Base-by-base conservation (phyloP, 2,329 filamentous ascomycete genomes). In the Fusarium udum region DNA sequence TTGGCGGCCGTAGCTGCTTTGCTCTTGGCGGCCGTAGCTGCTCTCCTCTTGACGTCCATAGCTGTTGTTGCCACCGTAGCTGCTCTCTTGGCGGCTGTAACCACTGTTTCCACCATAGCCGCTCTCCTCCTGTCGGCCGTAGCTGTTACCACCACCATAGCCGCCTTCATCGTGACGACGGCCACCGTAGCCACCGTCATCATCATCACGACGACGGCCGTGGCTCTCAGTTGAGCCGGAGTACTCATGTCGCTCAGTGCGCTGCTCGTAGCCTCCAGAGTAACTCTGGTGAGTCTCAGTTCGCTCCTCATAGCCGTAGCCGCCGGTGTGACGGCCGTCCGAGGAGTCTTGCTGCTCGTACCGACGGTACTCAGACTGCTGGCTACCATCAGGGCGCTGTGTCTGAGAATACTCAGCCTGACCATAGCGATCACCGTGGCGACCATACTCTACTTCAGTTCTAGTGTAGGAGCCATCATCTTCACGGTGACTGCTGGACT, bases 401-500 rank as follows among this genome's bases (percentile, higher is more conserved):
- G 89, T 92, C 77, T 90, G 83, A 37, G 84, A 86, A 75, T 89
- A 87, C 78, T 91, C 83, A 16, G 90, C 89, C 77, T 92, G 87
- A 13, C 87, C 90, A 74, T 91, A 91, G 53, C 87, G 86, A 72
- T 87, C 82, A 26, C 85, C 86, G 15, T 86, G 86, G 61, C 85
- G 89, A 36, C 88, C 90, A 69, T 91, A 90, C 80, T 93, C 88
- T 18, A 87, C 88, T 72, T 89, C 87, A 11, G 85, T 88, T 77
- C 91, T 86, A 8, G 86, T 88, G 80, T 90, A 89, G 12, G 88
- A 90, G 28, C 89, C 90, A 64, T 92, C 88, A 12, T 88, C 82
- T 43, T 87, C 85, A 48, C 89, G 87, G 39, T 85, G 85, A 65
- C 87, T 83, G 73, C 85, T 85, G 61, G 85, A 84, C 73, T 87